These are phyloP conservation scores for Stagonosporopsis cucurbitacearum DNA, from an alignment of 2,329 filamentous ascomycete species.

Conservation along the genomic window DNA sequence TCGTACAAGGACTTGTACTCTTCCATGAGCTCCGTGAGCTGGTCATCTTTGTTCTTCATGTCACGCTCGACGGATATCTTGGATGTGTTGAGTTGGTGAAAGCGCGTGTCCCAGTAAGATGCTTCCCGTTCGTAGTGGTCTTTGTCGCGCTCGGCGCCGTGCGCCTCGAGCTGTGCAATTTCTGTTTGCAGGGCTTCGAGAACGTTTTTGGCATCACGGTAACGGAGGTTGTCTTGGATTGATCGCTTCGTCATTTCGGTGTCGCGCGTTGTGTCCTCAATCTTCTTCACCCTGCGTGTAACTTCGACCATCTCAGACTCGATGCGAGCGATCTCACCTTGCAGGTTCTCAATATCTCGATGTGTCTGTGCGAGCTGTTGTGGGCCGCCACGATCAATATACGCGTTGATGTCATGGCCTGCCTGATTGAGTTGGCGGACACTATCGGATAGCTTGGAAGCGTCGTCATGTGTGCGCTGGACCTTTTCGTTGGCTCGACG, in stretches of 20 bases:
- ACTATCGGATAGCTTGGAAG: slow-evolving; percentile 74
- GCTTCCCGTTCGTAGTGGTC: slow-evolving; percentile 75
- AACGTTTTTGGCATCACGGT: slow-evolving; percentile 74
- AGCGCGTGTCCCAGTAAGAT: slow-evolving; percentile 68
- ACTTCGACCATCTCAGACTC: slow-evolving; percentile 73
- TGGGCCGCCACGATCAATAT: slow-evolving; percentile 76
- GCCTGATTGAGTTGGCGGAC: slow-evolving; percentile 78
- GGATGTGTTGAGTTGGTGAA: slow-evolving; percentile 74
- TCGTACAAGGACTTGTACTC: slow-evolving; percentile 90
- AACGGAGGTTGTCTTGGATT: slow-evolving; percentile 87
- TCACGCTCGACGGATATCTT: slow-evolving; percentile 76
- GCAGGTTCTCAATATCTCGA: slow-evolving; percentile 70
- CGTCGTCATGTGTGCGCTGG: slow-evolving; percentile 72
- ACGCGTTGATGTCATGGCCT: slow-evolving; percentile 79
- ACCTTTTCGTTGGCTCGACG: slow-evolving; percentile 75
- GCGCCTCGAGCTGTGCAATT: slow-evolving; percentile 75
- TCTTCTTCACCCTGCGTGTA: slow-evolving; percentile 74
- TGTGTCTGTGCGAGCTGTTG: slow-evolving; percentile 73
- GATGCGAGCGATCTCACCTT: slow-evolving; percentile 68
- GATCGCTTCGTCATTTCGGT: slow-evolving; percentile 84
- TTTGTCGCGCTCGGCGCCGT: slow-evolving; percentile 84
- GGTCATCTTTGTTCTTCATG: slow-evolving; percentile 84
- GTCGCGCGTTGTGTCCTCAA: slow-evolving; percentile 78
- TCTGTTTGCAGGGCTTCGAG: slow-evolving; percentile 72
- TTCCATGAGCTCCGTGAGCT: slow-evolving; percentile 72